phyloP scores from a whole-genome alignment of 2,329 filamentous ascomycete species.

The Phialocephala subalpina region DNA sequence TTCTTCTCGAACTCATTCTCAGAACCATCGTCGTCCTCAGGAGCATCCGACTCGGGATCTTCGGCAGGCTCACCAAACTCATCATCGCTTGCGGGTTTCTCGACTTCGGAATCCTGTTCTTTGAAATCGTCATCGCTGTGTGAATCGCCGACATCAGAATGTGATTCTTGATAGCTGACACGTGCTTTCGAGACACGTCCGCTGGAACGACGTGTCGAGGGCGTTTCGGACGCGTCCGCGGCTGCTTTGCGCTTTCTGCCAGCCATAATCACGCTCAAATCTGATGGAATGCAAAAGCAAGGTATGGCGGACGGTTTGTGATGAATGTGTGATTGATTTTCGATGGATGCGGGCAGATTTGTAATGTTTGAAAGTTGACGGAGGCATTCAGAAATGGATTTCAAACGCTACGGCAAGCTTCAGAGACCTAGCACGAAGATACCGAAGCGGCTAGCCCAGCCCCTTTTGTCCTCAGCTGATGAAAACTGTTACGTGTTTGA shows the following conservation, averaged over 20 bases:
- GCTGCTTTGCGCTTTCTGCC: conserved; percentile 30
- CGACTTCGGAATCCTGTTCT: conserved; percentile 7
- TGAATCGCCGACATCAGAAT: conserved; percentile 24
- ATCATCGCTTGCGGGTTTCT: conserved; percentile 13
- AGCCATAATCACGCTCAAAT: conserved; percentile 24
- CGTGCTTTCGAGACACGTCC: conserved; percentile 27
- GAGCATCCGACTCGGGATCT: conserved; percentile 16
- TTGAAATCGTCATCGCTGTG: conserved; percentile 24
- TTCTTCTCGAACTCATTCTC: conserved; percentile 21
- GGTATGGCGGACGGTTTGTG: not conserved
- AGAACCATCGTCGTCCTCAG: conserved; percentile 17
- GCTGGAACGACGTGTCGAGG: conserved; percentile 25
- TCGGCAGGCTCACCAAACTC: conserved; percentile 20
- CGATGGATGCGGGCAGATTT: too few species aligned
- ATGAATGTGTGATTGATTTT: not conserved
- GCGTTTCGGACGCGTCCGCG: conserved; percentile 4
- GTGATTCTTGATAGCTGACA: conserved; percentile 27
- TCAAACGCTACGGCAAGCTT: too few species aligned
- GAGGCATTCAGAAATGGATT: too few species aligned
- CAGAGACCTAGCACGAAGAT: too few species aligned
- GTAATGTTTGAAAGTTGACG: too few species aligned
- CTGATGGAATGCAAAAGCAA: not conserved
- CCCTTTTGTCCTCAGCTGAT: too few species aligned
- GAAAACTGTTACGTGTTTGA: too few species aligned
- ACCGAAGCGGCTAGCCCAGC: too few species aligned